Base-by-base conservation (phyloP, 495 filamentous ascomycete genomes). In the Penicillium macrosclerotiorum region DNA sequence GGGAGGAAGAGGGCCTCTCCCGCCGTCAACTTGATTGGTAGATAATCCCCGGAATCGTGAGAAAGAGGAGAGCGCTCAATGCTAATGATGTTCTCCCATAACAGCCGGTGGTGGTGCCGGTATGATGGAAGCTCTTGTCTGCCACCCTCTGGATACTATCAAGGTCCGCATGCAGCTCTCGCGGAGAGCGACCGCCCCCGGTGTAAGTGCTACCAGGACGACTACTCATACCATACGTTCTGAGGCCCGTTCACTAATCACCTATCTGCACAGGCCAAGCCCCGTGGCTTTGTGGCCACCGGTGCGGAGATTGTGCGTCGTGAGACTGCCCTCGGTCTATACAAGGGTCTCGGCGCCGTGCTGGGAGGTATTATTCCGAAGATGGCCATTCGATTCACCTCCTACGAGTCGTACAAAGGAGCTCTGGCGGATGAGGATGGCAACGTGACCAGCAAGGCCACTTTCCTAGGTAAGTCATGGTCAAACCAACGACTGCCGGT, bases 81-180 rank as follows among this genome's bases (percentile, higher is more conserved):
- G 42, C 70, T 72, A 31, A 70, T 51, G 49, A 33, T 34, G 8
- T 22, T 9, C n/a, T n/a, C n/a, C n/a, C n/a, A 14, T 8, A 43
- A 52, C 59, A 97, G 93, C 94, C 71, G 94, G 94, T 63, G 94
- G 94, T 63, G 91, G 89, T 61, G 94, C 94, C 41, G 94, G 94
- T 62, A 95, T 97, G 89, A 97, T 96, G 88, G 94, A 99, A 72
- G 94, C 94, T 20, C 82, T 99, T 38, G 89, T 80, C 47, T 99
- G 94, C 70, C 94, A 99, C 75, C 94, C 94, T 45, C 78, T 99
- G 85, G 91, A 96, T 63, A 96, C 90, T 19, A 92, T 96, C 75
- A 96, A 99, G 81, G 94, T 99, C 41, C 94, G 94, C 51, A 99
- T 99, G 94, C 94, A 99, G 73, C 84, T 99, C 23, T 97, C 93